Base-by-base conservation (phyloP, 1,139 yeast genomes). In the Waltiozyma sp. region DNA sequence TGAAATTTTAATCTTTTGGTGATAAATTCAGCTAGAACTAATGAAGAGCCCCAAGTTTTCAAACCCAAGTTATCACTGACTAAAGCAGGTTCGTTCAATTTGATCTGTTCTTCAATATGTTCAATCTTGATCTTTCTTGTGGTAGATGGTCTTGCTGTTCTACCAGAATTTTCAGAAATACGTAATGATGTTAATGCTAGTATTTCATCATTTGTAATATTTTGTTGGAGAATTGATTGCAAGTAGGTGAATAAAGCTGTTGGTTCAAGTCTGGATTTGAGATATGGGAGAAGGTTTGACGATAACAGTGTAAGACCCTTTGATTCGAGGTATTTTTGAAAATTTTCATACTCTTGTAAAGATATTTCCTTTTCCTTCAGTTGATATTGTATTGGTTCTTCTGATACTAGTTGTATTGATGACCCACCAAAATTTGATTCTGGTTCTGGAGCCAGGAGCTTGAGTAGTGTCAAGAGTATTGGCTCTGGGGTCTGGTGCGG, bases 1-100 rank as follows among this genome's bases (percentile, higher is more conserved):
- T 50, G 53, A 16, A 50, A 47, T 31, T 4, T 4, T 5, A 31
- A 10, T 31, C 18, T 31, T 8, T 31, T 10, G 9, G 34, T 31
- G 28, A 40, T 52, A 3, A 80, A 62, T 42, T 76, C 72, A 1
- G 93, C 72, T 19, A 91, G 64, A 2, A 86, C 70, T 28, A 85
- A 64, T 0, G 96, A 78, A 0, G 96, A 83, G 0, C 97, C 98
- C 98, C 98, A 91, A 0, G 98, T 91, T 51, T 89, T 88, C 58
- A 87, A 70, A 0, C 98, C 98, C 28, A 91, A 64, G 49, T 83
- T 84, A 59, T 91, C 98, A 41, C 77, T 76, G 0, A 96, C 86
- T 47, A 91, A 64, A 0, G 95, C 78, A 0, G 97, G 97, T 58
- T 91, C 98, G 46, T 72, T 71, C 31, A 91, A 61, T 23, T 58